Evolutionary conservation across 345 rosid genomes (phyloP).

Genomic region (Rhodamnia rubescens): DNA sequence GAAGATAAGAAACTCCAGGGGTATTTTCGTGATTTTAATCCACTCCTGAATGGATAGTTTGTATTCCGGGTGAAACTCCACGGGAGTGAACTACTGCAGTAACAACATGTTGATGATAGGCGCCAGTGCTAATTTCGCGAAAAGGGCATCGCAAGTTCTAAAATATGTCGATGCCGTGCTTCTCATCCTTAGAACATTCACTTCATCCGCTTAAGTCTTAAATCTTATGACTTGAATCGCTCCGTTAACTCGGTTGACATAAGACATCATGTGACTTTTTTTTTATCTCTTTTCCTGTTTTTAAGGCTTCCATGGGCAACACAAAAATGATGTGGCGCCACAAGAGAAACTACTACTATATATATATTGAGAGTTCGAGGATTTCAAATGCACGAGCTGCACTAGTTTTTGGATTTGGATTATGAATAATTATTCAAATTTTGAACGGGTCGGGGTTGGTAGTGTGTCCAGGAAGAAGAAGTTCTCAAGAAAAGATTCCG

Average conservation of each 20-base stretch:
- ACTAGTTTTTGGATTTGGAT: not conserved
- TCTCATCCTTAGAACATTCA: not conserved
- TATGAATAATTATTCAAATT: not conserved
- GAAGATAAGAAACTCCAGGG: not conserved
- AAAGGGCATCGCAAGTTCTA: not conserved
- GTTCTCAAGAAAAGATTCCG: not conserved
- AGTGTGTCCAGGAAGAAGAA: not conserved
- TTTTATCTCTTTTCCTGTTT: not conserved
- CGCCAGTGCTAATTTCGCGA: not conserved
- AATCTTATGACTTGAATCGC: not conserved
- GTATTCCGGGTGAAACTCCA: not conserved
- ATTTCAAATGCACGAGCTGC: not conserved
- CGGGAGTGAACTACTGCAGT: not conserved
- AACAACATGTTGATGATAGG: not conserved
- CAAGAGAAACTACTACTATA: too few species aligned
- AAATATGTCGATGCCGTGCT: not conserved
- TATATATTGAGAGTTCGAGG: not conserved
- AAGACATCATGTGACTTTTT: not conserved
- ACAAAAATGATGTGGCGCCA: not conserved
- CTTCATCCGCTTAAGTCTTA: not conserved
- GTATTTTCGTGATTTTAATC: not conserved
- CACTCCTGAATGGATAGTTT: not conserved
- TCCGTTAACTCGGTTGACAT: not conserved
- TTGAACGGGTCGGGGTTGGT: not conserved
- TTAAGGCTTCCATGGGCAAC: not conserved